phyloP scores from a whole-genome alignment of 345 rosid species.

The Gossypium thurberi region DNA sequence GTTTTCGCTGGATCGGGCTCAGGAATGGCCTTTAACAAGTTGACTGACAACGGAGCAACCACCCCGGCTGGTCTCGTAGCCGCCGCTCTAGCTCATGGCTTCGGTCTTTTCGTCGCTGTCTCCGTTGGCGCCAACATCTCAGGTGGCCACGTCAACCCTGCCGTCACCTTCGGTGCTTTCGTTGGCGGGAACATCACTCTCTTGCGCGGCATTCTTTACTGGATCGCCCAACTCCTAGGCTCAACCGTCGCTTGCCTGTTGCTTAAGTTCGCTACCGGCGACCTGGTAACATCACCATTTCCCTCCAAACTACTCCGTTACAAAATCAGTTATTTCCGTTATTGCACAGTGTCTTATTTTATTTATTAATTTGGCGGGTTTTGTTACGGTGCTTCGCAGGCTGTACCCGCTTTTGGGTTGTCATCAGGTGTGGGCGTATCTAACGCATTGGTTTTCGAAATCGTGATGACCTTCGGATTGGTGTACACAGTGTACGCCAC shows the following conservation, averaged over 20 bases:
- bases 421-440: conserved; percentile 64
- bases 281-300: conserved; percentile 38
- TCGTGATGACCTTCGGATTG: conserved; percentile 90
- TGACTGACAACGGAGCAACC: conserved; percentile 55
- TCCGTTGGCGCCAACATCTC: conserved; percentile 79
- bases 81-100: conserved; percentile 72
- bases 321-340: conserved; percentile 4
- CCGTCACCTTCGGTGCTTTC: conserved; percentile 83
- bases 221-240: conserved; percentile 88
- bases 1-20: conserved; percentile 93
- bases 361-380: neutral
- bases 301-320: neutral
- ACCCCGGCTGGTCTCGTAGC: conserved; percentile 77
- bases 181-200: conserved; percentile 82
- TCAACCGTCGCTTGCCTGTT: conserved; percentile 76
- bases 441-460: conserved; percentile 82
- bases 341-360: neutral
- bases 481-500: conserved; percentile 93
- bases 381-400: conserved; percentile 27
- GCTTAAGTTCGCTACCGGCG: conserved; percentile 67
- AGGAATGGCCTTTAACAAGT: conserved; percentile 85
- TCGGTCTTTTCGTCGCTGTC: conserved; percentile 74
- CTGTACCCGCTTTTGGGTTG: conserved; percentile 52
- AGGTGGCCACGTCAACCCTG: conserved; percentile 92
- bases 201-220: conserved; percentile 77